Percentiles rank a stretch among this genome's conserved stretches.
Evolutionary conservation across 2,329 filamentous ascomycete species (phyloP).

Genomic region (Cryphonectria carpinicola): DNA sequence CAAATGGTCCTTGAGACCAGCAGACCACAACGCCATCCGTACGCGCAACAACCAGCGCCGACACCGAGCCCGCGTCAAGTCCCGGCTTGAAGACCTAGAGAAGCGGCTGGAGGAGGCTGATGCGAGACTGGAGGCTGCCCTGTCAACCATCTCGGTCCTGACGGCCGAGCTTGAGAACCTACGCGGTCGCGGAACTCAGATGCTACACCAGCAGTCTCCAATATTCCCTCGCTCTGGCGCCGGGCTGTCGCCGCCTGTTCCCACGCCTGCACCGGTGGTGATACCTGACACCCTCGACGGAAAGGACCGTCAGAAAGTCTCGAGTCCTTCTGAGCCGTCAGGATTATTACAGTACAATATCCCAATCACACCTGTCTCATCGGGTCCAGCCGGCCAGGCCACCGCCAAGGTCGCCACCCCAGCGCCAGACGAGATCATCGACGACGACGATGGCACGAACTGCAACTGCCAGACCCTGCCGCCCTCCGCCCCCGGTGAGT

Average conservation of each 20-base stretch:
- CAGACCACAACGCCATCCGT: slow-evolving; percentile 41
- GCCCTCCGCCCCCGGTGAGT: slow-evolving; percentile 30
- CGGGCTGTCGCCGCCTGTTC: neutral
- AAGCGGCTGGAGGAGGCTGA: slow-evolving; percentile 33
- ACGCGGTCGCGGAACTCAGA: neutral
- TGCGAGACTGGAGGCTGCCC: slow-evolving; percentile 31
- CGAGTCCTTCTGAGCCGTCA: neutral
- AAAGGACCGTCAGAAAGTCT: neutral
- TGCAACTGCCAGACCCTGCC: slow-evolving; percentile 18
- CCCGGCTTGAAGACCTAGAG: slow-evolving; percentile 45
- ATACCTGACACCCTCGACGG: neutral
- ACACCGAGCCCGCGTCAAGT: slow-evolving; percentile 49
- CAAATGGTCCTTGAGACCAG: slow-evolving; percentile 37
- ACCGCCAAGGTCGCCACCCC: neutral
- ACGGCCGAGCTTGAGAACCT: slow-evolving; percentile 23
- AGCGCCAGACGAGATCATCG: neutral
- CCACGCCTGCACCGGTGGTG: neutral
- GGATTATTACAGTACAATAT: neutral
- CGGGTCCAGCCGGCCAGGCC: neutral
- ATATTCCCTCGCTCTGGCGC: neutral
- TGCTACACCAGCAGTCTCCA: too few relatives aligned
- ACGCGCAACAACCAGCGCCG: slow-evolving; percentile 57
- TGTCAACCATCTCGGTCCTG: slow-evolving; percentile 24
- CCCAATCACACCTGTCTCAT: neutral
- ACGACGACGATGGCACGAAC: neutral